phyloP scores from a whole-genome alignment of 768 basidiomycete species.

The Gloeostereum incarnatum region DNA sequence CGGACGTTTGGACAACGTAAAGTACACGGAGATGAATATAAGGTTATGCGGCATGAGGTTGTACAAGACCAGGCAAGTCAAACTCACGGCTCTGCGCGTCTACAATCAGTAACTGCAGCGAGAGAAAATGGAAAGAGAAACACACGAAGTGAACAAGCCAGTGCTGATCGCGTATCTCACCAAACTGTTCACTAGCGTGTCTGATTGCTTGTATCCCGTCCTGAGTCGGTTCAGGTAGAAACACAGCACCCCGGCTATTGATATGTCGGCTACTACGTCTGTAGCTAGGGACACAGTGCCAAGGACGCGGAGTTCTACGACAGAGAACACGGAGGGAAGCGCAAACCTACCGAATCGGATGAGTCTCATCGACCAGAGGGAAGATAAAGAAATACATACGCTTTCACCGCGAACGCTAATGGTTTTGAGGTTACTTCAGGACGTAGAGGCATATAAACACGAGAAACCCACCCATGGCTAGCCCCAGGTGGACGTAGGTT shows the following conservation, averaged over 20 bases:
- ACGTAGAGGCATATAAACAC: background rate
- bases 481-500: slow-evolving; percentile 41
- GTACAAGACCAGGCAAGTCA: slow-evolving; percentile 27
- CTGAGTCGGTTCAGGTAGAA: slow-evolving; percentile 50
- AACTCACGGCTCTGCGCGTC: background rate
- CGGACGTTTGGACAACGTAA: slow-evolving; percentile 36
- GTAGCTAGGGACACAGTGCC: slow-evolving; percentile 43
- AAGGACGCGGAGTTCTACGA: slow-evolving; percentile 39
- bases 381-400: slow-evolving; percentile 20
- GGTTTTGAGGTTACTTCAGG: background rate
- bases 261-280: slow-evolving; percentile 47
- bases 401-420: slow-evolving; percentile 36
- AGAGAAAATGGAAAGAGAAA: slow-evolving; percentile 8
- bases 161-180: slow-evolving; percentile 59
- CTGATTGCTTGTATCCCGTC: slow-evolving; percentile 43
- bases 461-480: slow-evolving; percentile 9
- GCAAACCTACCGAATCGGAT: slow-evolving; percentile 22
- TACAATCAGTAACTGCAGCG: background rate
- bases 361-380: background rate
- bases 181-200: slow-evolving; percentile 50
- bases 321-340: slow-evolving; percentile 30
- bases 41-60: slow-evolving; percentile 44
- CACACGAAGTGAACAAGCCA: slow-evolving; percentile 51
- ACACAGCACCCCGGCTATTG: slow-evolving; percentile 49
- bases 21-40: slow-evolving; percentile 52